Conservation (phyloP, 495 filamentous ascomycete genomes). For the Elaphomyces granulatus region DNA sequence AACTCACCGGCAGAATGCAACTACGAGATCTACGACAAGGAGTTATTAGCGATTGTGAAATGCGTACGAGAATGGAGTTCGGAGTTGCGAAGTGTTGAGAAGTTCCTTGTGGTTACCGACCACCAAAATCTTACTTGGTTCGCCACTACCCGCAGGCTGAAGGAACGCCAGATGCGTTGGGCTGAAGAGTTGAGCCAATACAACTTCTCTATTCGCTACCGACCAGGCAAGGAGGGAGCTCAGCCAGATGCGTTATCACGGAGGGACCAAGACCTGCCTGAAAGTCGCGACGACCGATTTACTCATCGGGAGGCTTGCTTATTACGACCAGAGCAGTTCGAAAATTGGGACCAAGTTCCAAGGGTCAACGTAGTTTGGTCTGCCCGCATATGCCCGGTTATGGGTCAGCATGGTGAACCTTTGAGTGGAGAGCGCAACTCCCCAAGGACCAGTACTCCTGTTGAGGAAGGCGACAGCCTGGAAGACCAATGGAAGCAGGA, state of each 20-base stretch:
- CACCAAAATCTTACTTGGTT: conserved; percentile 23
- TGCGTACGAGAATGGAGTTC: too few relatives aligned
- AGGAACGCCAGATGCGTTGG: conserved; percentile 11
- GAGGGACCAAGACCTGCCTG: too few relatives aligned
- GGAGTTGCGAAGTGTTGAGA: too few relatives aligned
- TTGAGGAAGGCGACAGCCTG: neutral
- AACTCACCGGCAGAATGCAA: conserved; percentile 11
- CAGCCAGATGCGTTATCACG: neutral
- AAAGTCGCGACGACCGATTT: too few relatives aligned
- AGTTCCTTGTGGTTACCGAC: too few relatives aligned
- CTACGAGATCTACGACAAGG: conserved; percentile 21
- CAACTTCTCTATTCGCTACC: conserved; percentile 6
- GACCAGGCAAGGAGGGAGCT: neutral
- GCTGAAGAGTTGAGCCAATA: conserved; percentile 5
- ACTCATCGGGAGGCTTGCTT: conserved; percentile 8
- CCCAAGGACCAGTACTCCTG: neutral
- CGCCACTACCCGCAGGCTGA: conserved; percentile 10
- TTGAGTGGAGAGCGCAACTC: too few relatives aligned
- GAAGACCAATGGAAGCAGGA: neutral
- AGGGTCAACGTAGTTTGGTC: too few relatives aligned
- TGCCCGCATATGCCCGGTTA: too few relatives aligned
- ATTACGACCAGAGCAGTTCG: conserved; percentile 4
- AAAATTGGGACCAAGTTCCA: too few relatives aligned
- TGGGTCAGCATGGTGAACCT: too few relatives aligned
- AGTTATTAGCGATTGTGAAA: conserved; percentile 22